Evolutionary conservation across 495 filamentous ascomycete genomes (phyloP), one percentile per base, ranked within the genome.

Genomic region (Chaetomium fimeti): DNA sequence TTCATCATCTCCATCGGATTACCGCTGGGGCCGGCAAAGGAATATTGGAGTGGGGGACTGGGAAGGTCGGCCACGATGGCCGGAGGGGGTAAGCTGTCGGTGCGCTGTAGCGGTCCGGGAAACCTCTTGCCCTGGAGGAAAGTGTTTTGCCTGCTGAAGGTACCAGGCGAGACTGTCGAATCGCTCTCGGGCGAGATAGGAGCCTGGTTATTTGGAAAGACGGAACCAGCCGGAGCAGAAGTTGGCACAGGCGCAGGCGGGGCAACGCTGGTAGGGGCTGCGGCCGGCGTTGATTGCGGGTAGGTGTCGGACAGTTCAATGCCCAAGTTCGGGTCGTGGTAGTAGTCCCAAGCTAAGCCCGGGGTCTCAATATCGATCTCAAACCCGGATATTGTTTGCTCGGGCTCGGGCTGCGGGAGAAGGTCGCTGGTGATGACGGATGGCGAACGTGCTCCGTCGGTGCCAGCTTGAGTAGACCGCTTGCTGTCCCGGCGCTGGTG

Each of bases 1-100:
- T 74, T 74, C 74, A 80, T 80, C 68, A 80, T 71, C 52, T 76
- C 74, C 78, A 80, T 80, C 25, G 78, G 78, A 43, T 72, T 74
- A 12, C 60, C 72, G 57, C 70, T 75, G 16, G 73, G 72, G 4
- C 63, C 67, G 24, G 43, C 20, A 24, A 45, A 42, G 52, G 20
- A 57, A 16, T 61, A 60, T n/a, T 72, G 60, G 47, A 58, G 32
- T 11, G 68, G 47, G 40, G 66, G 57, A 29, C 66, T 69, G 20
- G 65, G 68, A n/a, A 75, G 65, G 47, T 75, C 73, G 1, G 73
- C 55, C 45, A 75, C 71, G 42, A 75, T 75, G 40, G 66, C 68
- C 9, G 67, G 72, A 8, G 60, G 58, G 6, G 73, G 72, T 11
- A 75, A 59, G 56, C 69, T 75, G 61, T 75, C 73, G 53, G 68